Conservation (phyloP, 148 eudicot species). For the Camellia sinensis region DNA sequence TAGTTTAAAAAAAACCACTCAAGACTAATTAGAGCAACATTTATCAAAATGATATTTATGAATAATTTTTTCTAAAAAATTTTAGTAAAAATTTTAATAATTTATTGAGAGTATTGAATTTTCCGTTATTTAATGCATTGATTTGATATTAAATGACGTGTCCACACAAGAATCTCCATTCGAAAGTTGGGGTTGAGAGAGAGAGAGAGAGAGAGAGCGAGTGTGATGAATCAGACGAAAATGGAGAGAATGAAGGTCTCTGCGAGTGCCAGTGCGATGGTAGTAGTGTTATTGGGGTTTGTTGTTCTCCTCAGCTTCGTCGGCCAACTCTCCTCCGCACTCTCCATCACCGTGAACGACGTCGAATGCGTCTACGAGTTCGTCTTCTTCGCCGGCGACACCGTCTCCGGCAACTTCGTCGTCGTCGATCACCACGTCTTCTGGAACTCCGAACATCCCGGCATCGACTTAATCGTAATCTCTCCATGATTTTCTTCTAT, state of each 20-base stretch:
- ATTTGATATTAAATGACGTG: no score
- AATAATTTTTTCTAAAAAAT: no score
- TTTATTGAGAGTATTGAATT: no score
- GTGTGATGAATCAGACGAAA: constrained; percentile 27
- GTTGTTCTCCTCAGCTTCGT: constrained; percentile 34
- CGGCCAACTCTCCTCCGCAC: constrained; percentile 37
- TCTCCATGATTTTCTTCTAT: background rate
- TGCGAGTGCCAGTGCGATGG: constrained; percentile 20
- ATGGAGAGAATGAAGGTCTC: constrained; percentile 11
- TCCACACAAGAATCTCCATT: no score
- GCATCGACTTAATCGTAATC: constrained; percentile 78
- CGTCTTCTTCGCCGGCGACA: constrained; percentile 77
- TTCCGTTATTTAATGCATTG: no score
- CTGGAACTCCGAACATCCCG: constrained; percentile 94
- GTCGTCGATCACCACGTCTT: constrained; percentile 91
- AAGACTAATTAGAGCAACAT: no score
- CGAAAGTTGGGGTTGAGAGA: no score
- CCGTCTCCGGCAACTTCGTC: constrained; percentile 81
- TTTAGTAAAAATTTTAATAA: no score
- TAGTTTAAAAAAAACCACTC: no score
- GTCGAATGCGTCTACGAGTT: constrained; percentile 86
- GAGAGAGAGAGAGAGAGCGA: no score
- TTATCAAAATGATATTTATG: no score
- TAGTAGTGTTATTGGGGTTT: constrained; percentile 28
- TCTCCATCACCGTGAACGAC: constrained; percentile 76